Conservation (phyloP, 805 yeast genomes). For the Lachancea fermentati region DNA sequence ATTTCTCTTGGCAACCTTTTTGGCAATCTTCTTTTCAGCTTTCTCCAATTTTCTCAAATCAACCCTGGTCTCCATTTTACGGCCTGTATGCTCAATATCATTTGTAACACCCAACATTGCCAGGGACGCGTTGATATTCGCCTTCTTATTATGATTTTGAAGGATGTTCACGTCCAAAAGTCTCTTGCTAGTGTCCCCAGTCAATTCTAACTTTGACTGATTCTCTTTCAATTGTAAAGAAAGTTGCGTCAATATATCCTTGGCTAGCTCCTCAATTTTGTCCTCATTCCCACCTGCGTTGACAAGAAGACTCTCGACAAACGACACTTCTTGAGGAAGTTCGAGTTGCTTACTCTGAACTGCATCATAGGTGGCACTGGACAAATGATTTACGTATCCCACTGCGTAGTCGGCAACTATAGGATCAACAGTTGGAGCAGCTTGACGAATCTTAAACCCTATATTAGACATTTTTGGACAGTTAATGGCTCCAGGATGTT, state of each 20-base stretch:
- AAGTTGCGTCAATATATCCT: slow-evolving; percentile 43
- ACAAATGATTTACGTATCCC: slow-evolving; percentile 82
- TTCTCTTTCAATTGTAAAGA: slow-evolving; percentile 54
- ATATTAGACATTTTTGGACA: slow-evolving; percentile 32
- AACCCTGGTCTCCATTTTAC: slow-evolving; percentile 88
- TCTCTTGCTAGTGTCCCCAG: slow-evolving; percentile 86
- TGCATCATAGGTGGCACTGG: slow-evolving; percentile 72
- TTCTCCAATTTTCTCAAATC: slow-evolving; percentile 95
- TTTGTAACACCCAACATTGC: slow-evolving; percentile 71
- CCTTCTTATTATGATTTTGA: slow-evolving; percentile 52
- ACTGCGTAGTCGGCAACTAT: slow-evolving; percentile 83
- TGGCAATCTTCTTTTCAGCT: slow-evolving; percentile 95
- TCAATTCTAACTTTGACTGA: slow-evolving; percentile 65
- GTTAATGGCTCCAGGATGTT: slow-evolving; percentile 31
- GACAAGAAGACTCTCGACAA: slow-evolving; percentile 55
- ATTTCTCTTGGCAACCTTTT: slow-evolving; percentile 85
- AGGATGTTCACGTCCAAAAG: slow-evolving; percentile 72
- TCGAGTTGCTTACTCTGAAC: slow-evolving; percentile 72
- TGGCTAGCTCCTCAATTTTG: slow-evolving; percentile 47
- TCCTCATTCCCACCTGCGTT: slow-evolving; percentile 77
- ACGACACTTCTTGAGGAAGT: slow-evolving; percentile 60
- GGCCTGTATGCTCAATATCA: slow-evolving; percentile 87
- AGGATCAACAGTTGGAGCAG: slow-evolving; percentile 81
- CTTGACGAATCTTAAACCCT: slow-evolving; percentile 66
- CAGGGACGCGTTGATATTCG: slow-evolving; percentile 70